Evolutionary conservation across 345 rosid species (phyloP).

Genomic region (Gossypium mustelinum): DNA sequence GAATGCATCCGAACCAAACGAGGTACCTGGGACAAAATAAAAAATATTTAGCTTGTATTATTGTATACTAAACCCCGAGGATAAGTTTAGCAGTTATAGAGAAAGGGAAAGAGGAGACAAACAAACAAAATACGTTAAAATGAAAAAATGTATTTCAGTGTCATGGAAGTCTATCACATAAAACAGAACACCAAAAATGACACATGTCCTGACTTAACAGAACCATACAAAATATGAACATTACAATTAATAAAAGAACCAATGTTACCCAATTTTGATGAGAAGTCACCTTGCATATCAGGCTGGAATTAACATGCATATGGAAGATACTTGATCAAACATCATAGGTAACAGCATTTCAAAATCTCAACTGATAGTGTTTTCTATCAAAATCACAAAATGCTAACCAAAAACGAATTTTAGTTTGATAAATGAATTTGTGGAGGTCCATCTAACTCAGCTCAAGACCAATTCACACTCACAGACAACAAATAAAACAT

Average conservation of each 20-base stretch:
- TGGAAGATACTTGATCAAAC: not conserved
- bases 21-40: slow-evolving; percentile 59
- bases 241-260: not conserved
- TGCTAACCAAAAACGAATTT: not conserved
- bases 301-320: slow-evolving; percentile 3
- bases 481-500: not conserved
- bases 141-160: not conserved
- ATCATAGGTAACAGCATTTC: not conserved
- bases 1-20: slow-evolving; percentile 97
- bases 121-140: not conserved
- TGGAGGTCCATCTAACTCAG: not conserved
- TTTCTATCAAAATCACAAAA: slow-evolving; percentile 6
- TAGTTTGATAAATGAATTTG: not conserved
- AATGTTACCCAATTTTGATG: not conserved
- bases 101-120: not conserved
- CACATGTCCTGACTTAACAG: not conserved
- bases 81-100: not conserved
- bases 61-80: not conserved
- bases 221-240: not conserved
- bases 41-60: slow-evolving; percentile 6
- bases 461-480: not conserved
- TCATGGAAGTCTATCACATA: slow-evolving; percentile 4
- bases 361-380: not conserved
- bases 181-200: not conserved
- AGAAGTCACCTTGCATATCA: not conserved